These are phyloP conservation scores for Cicer bijugum DNA, from an alignment of 306 rosid species.

Conservation along the genomic window DNA sequence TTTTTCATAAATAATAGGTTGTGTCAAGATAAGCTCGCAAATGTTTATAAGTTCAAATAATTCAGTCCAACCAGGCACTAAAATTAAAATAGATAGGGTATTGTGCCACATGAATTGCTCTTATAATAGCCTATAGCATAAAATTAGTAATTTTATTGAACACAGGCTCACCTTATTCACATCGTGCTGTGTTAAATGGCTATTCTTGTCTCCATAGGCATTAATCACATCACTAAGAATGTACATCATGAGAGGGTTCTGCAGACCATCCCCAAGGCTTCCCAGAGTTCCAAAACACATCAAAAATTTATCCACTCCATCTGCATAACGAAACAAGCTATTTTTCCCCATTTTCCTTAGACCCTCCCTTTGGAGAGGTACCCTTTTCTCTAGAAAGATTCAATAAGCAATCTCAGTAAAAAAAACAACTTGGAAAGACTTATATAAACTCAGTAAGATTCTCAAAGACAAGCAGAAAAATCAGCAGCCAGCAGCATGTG, in stretches of 20 bases:
- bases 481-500: constrained; percentile 42
- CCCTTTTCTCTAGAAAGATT: constrained; percentile 10
- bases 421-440: constrained; percentile 26
- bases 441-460: constrained; percentile 39
- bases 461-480: constrained; percentile 37
- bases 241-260: constrained; percentile 80
- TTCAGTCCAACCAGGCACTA: no score
- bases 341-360: constrained; percentile 59
- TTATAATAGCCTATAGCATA: neutral
- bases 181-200: constrained; percentile 52
- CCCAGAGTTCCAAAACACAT: constrained; percentile 84
- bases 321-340: constrained; percentile 76
- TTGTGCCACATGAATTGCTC: neutral
- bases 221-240: constrained; percentile 83
- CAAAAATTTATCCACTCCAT: constrained; percentile 67
- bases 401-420: constrained; percentile 39
- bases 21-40: no score
- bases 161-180: constrained; percentile 69
- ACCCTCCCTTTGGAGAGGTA: constrained; percentile 38
- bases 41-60: no score
- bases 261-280: constrained; percentile 85
- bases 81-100: neutral
- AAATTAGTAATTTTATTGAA: constrained; percentile 1
- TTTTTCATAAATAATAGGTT: no score
- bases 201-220: constrained; percentile 59